Evolutionary conservation across 1,284 basidiomycete species (phyloP).

Genomic region (Fomitopsis pinicola): DNA sequence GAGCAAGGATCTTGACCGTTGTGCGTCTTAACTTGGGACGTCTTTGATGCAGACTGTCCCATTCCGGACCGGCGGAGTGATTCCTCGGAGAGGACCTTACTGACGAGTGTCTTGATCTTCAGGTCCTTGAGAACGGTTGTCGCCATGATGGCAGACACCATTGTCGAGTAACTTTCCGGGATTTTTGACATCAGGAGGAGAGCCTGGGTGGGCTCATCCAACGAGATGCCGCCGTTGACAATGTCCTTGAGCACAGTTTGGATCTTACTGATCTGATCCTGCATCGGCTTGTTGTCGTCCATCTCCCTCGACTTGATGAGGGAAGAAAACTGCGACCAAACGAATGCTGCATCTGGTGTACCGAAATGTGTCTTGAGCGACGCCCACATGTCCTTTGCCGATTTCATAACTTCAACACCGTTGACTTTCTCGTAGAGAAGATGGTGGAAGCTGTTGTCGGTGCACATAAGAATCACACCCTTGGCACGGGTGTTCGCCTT

Average conservation of each 20-base stretch:
- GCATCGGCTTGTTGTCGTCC: background rate
- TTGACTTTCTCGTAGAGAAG: background rate
- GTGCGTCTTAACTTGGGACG: background rate
- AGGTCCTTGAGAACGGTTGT: background rate
- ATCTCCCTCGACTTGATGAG: background rate
- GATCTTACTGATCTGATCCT: background rate
- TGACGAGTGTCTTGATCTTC: background rate
- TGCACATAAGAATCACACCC: background rate
- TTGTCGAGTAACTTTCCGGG: background rate
- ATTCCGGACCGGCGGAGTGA: background rate
- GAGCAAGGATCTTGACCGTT: background rate
- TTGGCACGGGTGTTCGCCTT: background rate
- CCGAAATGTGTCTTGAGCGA: background rate
- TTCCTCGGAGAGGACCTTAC: background rate
- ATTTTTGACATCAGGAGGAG: background rate
- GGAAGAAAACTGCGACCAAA: background rate
- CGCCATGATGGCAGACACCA: background rate
- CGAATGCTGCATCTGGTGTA: background rate
- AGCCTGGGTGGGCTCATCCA: background rate
- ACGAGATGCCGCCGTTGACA: background rate
- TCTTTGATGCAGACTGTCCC: background rate
- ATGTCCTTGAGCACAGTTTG: background rate
- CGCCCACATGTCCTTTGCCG: background rate
- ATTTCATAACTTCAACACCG: background rate
- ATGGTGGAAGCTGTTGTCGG: background rate